Evolutionary conservation across 2,329 filamentous ascomycete genomes (phyloP), one percentile per base, ranked within the genome.

Genomic region (Periconia macrospinosa): DNA sequence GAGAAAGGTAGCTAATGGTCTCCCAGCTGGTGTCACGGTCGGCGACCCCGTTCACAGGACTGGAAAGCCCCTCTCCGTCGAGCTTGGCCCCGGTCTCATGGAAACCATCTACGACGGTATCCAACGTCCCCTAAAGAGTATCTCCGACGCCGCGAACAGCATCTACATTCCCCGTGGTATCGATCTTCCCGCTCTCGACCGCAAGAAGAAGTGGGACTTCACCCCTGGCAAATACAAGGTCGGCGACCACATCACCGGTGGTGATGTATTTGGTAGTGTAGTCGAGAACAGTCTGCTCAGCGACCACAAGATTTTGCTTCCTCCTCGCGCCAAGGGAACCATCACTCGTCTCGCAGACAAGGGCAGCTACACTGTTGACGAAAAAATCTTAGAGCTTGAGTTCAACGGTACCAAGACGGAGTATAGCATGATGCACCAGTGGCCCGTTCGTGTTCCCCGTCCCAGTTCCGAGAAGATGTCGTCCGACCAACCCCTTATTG

Each of bases 51-150:
- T 99, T 63, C 70, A 80, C 57, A 86, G 93, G 70, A 97, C 93
- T 53, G 91, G 92, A 76, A 97, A 97, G 83, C 94, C 94, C 60
- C 82, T 99, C 52, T 97, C 94, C 54, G 94, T 99, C 77, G 94
- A 99, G 78, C 88, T 99, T 45, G 94, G 94, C 47, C 94, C 94
- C 60, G 94, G 94, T 74, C 82, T 99, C 75, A 91, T 99, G 85
- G 93, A 97, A 80, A 97, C 94, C 64, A 99, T 99, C 76, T 99
- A 97, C 83, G 94, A 99, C 76, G 94, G 94, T 80, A 99, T 99
- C 70, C 94, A 99, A 78, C 88, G 94, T 73, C 94, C 94, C 47
- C 87, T 99, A 67, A 88, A 88, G 78, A 87, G 85, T 63, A 99
- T 99, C 69, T 82, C 91, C 65, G 80, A 88, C 41, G 78, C 84